Base-by-base conservation (phyloP, 2,329 filamentous ascomycete species). In the Rutstroemia sp. region DNA sequence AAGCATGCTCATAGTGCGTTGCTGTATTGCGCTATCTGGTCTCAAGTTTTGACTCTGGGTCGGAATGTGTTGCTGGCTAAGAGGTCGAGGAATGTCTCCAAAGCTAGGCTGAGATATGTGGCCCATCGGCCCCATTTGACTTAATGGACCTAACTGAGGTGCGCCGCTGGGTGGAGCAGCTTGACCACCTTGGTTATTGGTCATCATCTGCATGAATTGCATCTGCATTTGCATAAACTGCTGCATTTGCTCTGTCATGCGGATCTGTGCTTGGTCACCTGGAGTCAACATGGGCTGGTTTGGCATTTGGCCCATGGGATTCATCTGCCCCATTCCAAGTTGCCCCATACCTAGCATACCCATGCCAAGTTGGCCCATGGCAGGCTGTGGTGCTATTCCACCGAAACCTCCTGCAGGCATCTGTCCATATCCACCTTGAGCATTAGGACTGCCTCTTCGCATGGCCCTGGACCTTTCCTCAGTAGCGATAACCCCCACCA, bases 211-310 rank as follows among this genome's bases (percentile, higher is more conserved):
- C 87, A 95, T 92, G 73, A 91, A 91, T 69, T 95, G 88, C 87
- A 95, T 92, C 70, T 95, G 90, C 86, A 94, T 90, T 68, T 91
- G 87, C 87, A 92, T 91, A 73, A 92, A 91, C 65, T 89, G 86
- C 56, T 82, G 80, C 88, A 92, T 92, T 67, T 92, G 87, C 67
- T 90, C 86, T 6, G 82, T 86, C 78, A 94, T 87, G 63, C 92
- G 85, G 44, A 92, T 78, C 64, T 92, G 88, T 27, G 85, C 84
- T 68, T 88, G 86, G 60, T 90, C 86, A 21, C 80, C 81, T 2
- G 83, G 75, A 16, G 79, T 80, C 38, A 70, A 51, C 64, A 69
- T 65, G n/a, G 46, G 53, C 23, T 55, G 53, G 12, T 46, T 34
- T 14, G n/a, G 42, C 63, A 64, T 64, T 21, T 63, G 65, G 14